Conservation (phyloP, 441 rosid species). For the Populus hybrid region DNA sequence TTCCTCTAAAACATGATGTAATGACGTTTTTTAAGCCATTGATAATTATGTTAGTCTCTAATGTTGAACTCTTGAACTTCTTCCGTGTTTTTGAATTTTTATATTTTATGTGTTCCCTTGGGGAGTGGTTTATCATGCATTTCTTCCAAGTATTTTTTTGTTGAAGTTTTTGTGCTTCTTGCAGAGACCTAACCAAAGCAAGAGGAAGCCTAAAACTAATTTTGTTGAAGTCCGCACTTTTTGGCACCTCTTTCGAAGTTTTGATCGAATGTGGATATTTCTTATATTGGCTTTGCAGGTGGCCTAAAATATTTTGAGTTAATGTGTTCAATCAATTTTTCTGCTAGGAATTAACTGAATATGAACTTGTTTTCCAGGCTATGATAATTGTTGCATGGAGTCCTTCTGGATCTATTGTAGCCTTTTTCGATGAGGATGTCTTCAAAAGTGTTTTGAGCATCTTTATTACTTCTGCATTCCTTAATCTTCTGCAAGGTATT, state of each 20-base stretch:
- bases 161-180: slow-evolving; percentile 7
- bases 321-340: slow-evolving; percentile 17
- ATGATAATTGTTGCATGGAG: slow-evolving; percentile 96
- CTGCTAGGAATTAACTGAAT: slow-evolving; percentile 16
- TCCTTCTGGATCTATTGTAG: slow-evolving; percentile 65
- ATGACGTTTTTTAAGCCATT: background rate
- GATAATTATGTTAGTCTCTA: background rate
- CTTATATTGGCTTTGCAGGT: slow-evolving; percentile 90
- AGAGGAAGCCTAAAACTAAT: slow-evolving; percentile 84
- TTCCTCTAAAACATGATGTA: background rate
- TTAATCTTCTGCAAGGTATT: slow-evolving; percentile 83
- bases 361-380: slow-evolving; percentile 49
- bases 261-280: slow-evolving; percentile 98
- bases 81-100: background rate
- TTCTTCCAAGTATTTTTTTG: background rate
- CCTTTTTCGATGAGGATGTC: slow-evolving; percentile 55
- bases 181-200: slow-evolving; percentile 58
- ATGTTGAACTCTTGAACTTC: background rate
- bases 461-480: slow-evolving; percentile 88
- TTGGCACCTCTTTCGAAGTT: slow-evolving; percentile 91
- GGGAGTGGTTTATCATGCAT: background rate
- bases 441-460: slow-evolving; percentile 73
- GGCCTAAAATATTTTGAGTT: slow-evolving; percentile 14
- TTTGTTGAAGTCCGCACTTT: slow-evolving; percentile 99
- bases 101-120: background rate